Evolutionary conservation across 2,329 filamentous ascomycete genomes (phyloP), one percentile per base, ranked within the genome.

Genomic region (Sclerotinia sclerotiorum): DNA sequence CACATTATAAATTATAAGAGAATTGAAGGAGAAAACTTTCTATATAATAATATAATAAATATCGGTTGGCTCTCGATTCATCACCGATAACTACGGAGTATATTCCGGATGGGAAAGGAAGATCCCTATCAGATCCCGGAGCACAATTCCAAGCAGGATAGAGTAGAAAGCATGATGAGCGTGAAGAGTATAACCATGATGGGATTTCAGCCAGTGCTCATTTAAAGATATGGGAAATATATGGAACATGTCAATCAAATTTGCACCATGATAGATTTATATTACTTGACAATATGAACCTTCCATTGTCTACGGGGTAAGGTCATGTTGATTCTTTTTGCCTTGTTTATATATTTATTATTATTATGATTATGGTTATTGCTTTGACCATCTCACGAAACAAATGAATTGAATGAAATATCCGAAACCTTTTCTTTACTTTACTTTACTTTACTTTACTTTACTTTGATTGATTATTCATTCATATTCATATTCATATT

Each of bases 321-420:
- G n/a, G n/a, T 42, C 17, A 42, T 17, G 39, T 27, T 13, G 27
- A 19, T 54, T 51, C 24, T 27, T 17, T 44, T 24, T 29, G 56
- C 4, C 39, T 42, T 42, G 15, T 51, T 35, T 35, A 35, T 35
- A 6, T 7, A 35, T 35, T 35, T 35, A 35, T 35, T 7, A 35
- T 35, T n/a, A n/a, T n/a, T n/a, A n/a, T 35, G 5, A 35, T 35
- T 35, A 35, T 17, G 7, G 7, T 56, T 19, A 19, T 29, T 60
- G 56, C 56, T 60, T 60, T 60, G 56, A 60, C 56, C 39, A 29
- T 46, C 24, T 13, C 24, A 60, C 56, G 39, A 60, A 60, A 60
- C 42, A 60, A 19, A 58, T 58, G 55, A 44, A 35, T 58, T 21
- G n/a, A 58, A 27, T 7, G 21, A 58, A 21, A 44, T 24, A 58